Evolutionary conservation across 805 yeast species (phyloP).

Genomic region (Teunomyces stri): DNA sequence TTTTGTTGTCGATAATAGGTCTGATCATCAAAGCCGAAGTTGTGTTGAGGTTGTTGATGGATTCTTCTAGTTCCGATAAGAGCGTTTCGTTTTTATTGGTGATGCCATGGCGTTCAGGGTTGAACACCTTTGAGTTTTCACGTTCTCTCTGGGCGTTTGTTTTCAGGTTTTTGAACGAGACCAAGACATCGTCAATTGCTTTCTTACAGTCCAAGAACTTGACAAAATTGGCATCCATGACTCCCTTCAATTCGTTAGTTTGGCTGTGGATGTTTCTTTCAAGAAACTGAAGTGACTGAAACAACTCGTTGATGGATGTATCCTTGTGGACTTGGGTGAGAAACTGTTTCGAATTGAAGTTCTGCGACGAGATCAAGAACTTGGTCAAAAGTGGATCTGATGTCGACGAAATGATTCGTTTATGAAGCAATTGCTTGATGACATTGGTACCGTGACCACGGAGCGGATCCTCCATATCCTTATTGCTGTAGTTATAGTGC

Average conservation of each 20-base stretch:
- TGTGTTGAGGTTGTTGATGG: constrained; percentile 37
- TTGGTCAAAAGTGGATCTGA: constrained; percentile 30
- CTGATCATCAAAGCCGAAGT: constrained; percentile 38
- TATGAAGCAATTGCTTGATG: constrained; percentile 21
- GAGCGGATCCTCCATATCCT: constrained; percentile 35
- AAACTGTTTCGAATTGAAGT: constrained; percentile 35
- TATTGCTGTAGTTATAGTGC: constrained; percentile 10
- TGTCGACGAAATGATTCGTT: constrained; percentile 22
- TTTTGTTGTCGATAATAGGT: constrained; percentile 39
- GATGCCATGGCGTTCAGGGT: constrained; percentile 25
- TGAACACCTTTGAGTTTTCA: constrained; percentile 35
- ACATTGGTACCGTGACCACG: constrained; percentile 29
- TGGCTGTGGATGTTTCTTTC: constrained; percentile 35
- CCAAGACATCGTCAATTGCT: constrained; percentile 38
- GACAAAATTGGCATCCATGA: constrained; percentile 35
- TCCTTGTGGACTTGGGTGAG: constrained; percentile 37
- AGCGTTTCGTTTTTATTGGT: constrained; percentile 21
- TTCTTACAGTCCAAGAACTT: constrained; percentile 36
- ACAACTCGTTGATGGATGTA: constrained; percentile 35
- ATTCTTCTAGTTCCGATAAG: constrained; percentile 35
- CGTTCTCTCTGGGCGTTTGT: constrained; percentile 34
- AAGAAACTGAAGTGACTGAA: constrained; percentile 25
- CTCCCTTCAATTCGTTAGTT: constrained; percentile 33
- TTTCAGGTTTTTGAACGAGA: constrained; percentile 32
- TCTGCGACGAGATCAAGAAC: constrained; percentile 35